phyloP scores from a whole-genome alignment of 2,329 filamentous ascomycete species.

The Cercospora berteroae region DNA sequence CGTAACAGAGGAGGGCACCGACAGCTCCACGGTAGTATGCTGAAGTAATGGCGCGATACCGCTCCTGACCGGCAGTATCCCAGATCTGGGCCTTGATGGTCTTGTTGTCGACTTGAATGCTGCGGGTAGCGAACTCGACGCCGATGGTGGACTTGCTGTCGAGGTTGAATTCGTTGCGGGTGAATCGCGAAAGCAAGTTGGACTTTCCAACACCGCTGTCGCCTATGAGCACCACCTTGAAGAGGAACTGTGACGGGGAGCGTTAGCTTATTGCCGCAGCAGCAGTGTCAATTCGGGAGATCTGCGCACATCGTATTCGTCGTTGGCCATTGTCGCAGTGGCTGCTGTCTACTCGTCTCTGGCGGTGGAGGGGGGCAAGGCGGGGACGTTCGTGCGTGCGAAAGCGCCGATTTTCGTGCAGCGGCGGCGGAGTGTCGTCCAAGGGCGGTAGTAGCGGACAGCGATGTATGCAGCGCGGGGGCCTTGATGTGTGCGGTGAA shows the following conservation, averaged over 20 bases:
- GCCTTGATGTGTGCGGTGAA: slow-evolving; percentile 6
- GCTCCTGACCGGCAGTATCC: slow-evolving; percentile 98
- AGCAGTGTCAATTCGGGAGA: not conserved
- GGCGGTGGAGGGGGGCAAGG: slow-evolving; percentile 10
- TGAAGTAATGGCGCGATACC: slow-evolving; percentile 98
- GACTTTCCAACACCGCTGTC: slow-evolving; percentile 99
- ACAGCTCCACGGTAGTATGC: slow-evolving; percentile 86
- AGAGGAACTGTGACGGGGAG: slow-evolving; percentile 72
- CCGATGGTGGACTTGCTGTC: slow-evolving; percentile 99
- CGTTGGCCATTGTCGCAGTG: slow-evolving; percentile 83
- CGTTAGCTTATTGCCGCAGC: slow-evolving; percentile 10
- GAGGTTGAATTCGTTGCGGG: slow-evolving; percentile 99
- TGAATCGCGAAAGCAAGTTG: slow-evolving; percentile 97
- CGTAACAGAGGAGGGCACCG: slow-evolving; percentile 94
- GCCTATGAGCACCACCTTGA: slow-evolving; percentile 99
- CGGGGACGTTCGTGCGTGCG: slow-evolving; percentile 4
- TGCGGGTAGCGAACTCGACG: slow-evolving; percentile 97
- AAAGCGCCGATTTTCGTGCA: not conserved
- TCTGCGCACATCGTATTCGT: slow-evolving; percentile 76
- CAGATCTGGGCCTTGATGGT: slow-evolving; percentile 99
- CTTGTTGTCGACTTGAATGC: slow-evolving; percentile 98
- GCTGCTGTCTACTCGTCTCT: slow-evolving; percentile 6
- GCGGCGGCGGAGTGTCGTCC: not conserved
- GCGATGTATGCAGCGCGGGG: not conserved
- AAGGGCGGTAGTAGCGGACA: not conserved